These are phyloP conservation scores for Cyclotella cryptica DNA, from an alignment of 108 stramenopile species.

Conservation along the genomic window DNA sequence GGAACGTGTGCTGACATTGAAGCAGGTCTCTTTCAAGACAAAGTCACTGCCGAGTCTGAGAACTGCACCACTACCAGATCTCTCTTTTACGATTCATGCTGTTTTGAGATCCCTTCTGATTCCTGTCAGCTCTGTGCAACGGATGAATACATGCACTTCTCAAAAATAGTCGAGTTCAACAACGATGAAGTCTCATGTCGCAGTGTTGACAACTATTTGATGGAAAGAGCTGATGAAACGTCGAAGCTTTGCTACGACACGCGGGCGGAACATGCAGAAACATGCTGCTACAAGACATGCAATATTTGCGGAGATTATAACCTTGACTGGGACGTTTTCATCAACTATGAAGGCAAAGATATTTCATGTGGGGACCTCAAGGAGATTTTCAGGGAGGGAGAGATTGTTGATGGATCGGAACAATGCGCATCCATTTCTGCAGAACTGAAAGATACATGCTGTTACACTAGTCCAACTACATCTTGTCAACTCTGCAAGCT, in stretches of 20 bases:
- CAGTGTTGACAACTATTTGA: constrained; percentile 44
- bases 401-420: constrained; percentile 37
- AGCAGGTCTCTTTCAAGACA: constrained; percentile 38
- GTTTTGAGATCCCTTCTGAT: constrained; percentile 47
- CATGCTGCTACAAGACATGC: constrained; percentile 51
- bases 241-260: constrained; percentile 42
- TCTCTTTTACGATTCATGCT: constrained; percentile 51
- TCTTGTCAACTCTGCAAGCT: constrained; percentile 55
- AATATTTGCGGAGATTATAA: constrained; percentile 51
- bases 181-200: constrained; percentile 45
- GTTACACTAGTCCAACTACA: constrained; percentile 50
- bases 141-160: constrained; percentile 46
- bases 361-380: constrained; percentile 53
- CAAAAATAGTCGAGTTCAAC: constrained; percentile 43
- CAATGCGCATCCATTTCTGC: constrained; percentile 29
- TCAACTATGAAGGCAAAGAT: constrained; percentile 43
- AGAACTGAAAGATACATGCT: constrained; percentile 38
- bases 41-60: constrained; percentile 29
- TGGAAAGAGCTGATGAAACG: constrained; percentile 41
- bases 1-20: constrained; percentile 43
- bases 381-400: constrained; percentile 46
- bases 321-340: constrained; percentile 54
- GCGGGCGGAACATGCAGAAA: constrained; percentile 36
- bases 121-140: constrained; percentile 48
- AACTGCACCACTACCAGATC: constrained; percentile 40